A percentile compares a stretch with the other conserved stretches of the same genome.
Conservation (phyloP, 2,329 filamentous ascomycete genomes). For the Amesomyces nigricolor region DNA sequence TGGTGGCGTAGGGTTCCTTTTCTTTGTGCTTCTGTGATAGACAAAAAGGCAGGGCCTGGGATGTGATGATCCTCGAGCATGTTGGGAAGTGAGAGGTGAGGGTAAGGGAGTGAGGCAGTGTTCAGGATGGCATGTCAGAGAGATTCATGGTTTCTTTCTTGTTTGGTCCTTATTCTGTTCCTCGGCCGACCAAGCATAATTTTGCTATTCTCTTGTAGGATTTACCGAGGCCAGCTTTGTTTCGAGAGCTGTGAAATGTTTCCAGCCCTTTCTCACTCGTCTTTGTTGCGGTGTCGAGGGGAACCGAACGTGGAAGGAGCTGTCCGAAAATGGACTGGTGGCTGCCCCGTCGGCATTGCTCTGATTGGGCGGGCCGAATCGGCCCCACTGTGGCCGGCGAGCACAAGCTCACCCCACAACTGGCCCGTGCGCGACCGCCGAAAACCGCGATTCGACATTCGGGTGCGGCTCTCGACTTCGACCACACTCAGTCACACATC, state of each 20-base stretch:
- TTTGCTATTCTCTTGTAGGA: no score
- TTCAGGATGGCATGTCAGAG: not conserved
- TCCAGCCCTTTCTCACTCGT: no score
- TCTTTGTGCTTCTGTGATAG: conserved; percentile 19
- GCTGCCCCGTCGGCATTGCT: no score
- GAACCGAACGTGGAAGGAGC: no score
- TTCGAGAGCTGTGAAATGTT: no score
- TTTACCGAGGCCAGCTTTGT: no score
- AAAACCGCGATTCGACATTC: conserved; percentile 16
- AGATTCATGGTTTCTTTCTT: not conserved
- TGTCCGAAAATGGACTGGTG: no score
- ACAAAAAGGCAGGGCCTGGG: not conserved
- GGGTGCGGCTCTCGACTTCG: conserved; percentile 17
- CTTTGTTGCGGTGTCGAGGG: no score
- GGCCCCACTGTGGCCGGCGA: not conserved
- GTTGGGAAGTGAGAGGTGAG: not conserved
- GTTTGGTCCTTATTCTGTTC: not conserved
- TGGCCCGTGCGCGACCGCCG: conserved; percentile 21
- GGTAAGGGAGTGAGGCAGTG: not conserved
- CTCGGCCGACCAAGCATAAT: no score
- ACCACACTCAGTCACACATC: not conserved
- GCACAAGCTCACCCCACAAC: conserved; percentile 9
- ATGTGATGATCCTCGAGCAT: not conserved
- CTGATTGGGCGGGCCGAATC: not conserved
- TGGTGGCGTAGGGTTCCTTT: conserved; percentile 7